A percentile compares a stretch with the other conserved stretches of the same genome.
These are phyloP conservation scores for Syncephalastrum contaminatum DNA, from an alignment of 371 early-diverging fungal species.

Conservation along the genomic window DNA sequence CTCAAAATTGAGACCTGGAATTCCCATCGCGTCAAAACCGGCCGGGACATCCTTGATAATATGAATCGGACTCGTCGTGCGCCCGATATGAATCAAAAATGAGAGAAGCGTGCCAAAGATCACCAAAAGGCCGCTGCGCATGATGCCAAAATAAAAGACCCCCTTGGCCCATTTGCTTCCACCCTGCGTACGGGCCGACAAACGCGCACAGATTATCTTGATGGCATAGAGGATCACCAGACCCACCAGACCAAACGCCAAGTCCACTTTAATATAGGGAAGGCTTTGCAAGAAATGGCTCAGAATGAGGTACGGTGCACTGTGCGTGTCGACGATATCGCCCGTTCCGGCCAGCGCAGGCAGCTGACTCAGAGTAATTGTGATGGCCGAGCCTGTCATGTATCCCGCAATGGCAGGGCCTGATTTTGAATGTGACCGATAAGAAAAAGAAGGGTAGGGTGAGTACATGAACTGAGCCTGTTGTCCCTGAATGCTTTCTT, in stretches of 20 bases:
- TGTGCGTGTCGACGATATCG: constrained; percentile 50
- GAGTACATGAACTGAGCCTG: neutral
- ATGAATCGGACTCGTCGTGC: constrained; percentile 20
- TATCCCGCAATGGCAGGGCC: constrained; percentile 67
- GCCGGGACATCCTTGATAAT: constrained; percentile 64
- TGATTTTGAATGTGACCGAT: constrained; percentile 15
- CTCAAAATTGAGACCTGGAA: constrained; percentile 39
- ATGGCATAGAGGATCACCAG: constrained; percentile 32
- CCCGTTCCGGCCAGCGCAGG: constrained; percentile 67
- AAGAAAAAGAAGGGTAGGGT: neutral
- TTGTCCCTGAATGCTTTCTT: neutral
- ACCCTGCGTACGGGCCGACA: constrained; percentile 19
- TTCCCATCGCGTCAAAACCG: constrained; percentile 56
- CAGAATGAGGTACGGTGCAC: constrained; percentile 46
- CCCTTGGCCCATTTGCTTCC: constrained; percentile 23
- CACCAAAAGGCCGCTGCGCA: constrained; percentile 32
- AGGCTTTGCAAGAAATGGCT: constrained; percentile 35
- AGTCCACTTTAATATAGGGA: constrained; percentile 32
- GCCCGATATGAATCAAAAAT: constrained; percentile 19
- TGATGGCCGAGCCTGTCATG: constrained; percentile 67
- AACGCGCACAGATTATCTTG: constrained; percentile 19
- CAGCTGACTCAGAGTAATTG: constrained; percentile 71
- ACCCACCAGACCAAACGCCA: constrained; percentile 35
- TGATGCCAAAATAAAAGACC: constrained; percentile 37
- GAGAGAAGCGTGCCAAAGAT: constrained; percentile 32